These are phyloP conservation scores for Chalaropsis ovoidea DNA, from an alignment of 2,329 filamentous ascomycete species.

Conservation along the genomic window DNA sequence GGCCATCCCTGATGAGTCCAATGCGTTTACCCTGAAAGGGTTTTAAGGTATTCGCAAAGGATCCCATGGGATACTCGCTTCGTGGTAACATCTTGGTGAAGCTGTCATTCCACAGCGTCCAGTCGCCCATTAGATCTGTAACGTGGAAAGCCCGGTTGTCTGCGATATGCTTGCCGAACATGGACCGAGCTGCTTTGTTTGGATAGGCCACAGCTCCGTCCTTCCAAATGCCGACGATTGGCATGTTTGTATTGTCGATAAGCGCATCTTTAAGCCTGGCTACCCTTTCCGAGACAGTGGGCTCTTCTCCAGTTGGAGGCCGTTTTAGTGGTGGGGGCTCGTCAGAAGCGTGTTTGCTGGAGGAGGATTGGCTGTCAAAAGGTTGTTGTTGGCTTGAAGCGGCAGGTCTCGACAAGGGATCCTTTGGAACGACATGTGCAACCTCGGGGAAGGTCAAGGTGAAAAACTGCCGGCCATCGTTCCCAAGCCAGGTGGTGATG, in stretches of 20 bases:
- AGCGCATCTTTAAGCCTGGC: slow-evolving; percentile 67
- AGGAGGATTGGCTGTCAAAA: background rate
- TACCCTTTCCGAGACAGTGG: slow-evolving; percentile 62
- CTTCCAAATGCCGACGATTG: slow-evolving; percentile 71
- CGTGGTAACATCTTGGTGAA: slow-evolving; percentile 49
- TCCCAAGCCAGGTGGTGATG: slow-evolving; percentile 59
- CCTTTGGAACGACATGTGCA: background rate
- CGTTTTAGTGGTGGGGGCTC: background rate
- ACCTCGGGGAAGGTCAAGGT: slow-evolving; percentile 58
- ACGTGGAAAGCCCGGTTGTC: slow-evolving; percentile 32
- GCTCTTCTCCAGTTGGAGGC: slow-evolving; percentile 33
- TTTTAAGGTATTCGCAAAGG: slow-evolving; percentile 51
- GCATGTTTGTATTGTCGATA: slow-evolving; percentile 62
- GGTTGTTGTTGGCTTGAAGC: background rate
- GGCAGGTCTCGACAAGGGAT: background rate
- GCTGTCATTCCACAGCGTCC: slow-evolving; percentile 54
- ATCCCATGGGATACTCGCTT: slow-evolving; percentile 56
- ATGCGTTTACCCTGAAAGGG: slow-evolving; percentile 51
- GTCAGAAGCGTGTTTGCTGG: background rate
- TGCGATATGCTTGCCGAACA: slow-evolving; percentile 40
- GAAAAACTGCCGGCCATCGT: slow-evolving; percentile 57
- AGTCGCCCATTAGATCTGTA: slow-evolving; percentile 47
- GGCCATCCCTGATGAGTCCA: slow-evolving; percentile 49
- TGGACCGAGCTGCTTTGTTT: slow-evolving; percentile 52
- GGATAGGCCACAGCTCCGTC: slow-evolving; percentile 64